Evolutionary conservation across 2,329 filamentous ascomycete genomes (phyloP).

Genomic region (Penicillium polonicum): DNA sequence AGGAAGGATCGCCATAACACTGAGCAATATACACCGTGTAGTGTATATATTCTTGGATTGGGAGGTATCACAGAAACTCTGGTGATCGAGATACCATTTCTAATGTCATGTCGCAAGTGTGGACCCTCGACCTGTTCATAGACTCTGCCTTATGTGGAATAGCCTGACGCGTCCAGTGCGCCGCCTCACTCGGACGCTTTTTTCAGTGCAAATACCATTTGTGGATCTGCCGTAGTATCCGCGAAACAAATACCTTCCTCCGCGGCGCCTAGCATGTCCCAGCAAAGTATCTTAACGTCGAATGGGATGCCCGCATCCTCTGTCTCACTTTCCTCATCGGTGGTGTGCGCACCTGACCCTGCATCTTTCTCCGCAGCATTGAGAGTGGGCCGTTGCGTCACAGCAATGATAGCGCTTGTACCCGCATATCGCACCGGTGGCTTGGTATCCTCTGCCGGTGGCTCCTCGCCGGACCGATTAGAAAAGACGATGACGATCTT

Average conservation of each 20-base stretch:
- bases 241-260: constrained; percentile 49
- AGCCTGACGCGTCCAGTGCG: constrained; percentile 5
- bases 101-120: background rate
- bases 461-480: constrained; percentile 48
- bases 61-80: background rate
- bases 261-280: constrained; percentile 47
- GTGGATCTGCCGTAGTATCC: constrained; percentile 44
- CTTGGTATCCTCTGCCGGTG: constrained; percentile 33
- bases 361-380: constrained; percentile 1
- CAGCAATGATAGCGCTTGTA: constrained; percentile 47
- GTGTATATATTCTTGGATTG: background rate
- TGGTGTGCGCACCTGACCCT: constrained; percentile 5
- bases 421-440: constrained; percentile 48
- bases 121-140: background rate
- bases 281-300: constrained; percentile 45
- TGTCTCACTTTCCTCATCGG: constrained; percentile 13
- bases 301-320: constrained; percentile 21
- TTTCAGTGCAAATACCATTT: constrained; percentile 39
- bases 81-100: background rate
- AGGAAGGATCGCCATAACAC: constrained; percentile 3
- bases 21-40: constrained; percentile 4
- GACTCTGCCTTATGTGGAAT: constrained; percentile 1
- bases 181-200: constrained; percentile 14
- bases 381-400: constrained; percentile 30
- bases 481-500: constrained; percentile 49